Conservation (phyloP, 2,329 filamentous ascomycete genomes). For the Septoria petroselini region DNA sequence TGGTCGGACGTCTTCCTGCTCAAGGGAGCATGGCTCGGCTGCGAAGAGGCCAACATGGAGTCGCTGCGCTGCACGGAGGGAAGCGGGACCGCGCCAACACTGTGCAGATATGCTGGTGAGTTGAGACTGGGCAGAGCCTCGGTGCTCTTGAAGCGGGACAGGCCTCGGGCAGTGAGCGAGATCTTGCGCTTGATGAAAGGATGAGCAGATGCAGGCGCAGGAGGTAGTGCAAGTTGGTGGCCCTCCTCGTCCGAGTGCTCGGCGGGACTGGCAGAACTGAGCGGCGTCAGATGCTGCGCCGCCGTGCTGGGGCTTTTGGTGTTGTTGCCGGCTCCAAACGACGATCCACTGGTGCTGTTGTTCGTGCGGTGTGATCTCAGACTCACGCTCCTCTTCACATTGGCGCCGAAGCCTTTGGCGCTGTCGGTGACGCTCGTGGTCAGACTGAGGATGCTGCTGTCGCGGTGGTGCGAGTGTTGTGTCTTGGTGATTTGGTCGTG, state of each 20-base stretch:
- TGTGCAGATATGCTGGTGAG: slow-evolving; percentile 18
- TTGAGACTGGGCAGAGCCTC: slow-evolving; percentile 24
- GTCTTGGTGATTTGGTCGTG: slow-evolving; percentile 3
- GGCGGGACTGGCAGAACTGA: slow-evolving; percentile 19
- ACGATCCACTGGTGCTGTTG: slow-evolving; percentile 30
- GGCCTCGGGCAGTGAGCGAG: slow-evolving; percentile 25
- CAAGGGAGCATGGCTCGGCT: slow-evolving; percentile 16
- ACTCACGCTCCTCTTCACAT: slow-evolving; percentile 41
- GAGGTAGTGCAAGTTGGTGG: slow-evolving; percentile 4
- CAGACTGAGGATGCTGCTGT: slow-evolving; percentile 31
- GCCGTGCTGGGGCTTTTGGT: slow-evolving; percentile 7
- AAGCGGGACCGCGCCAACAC: slow-evolving; percentile 4
- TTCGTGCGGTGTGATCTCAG: slow-evolving; percentile 39
- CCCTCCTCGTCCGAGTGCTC: slow-evolving; percentile 15
- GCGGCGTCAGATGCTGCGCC: slow-evolving; percentile 14
- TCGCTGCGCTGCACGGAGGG: background rate
- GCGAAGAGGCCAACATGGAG: slow-evolving; percentile 23
- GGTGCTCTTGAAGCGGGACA: slow-evolving; percentile 27
- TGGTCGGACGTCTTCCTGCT: slow-evolving; percentile 19
- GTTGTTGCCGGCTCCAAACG: slow-evolving; percentile 12
- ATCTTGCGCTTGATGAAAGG: slow-evolving; percentile 22
- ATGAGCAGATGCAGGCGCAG: slow-evolving; percentile 6
- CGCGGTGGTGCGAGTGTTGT: slow-evolving; percentile 23
- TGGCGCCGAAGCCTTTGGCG: slow-evolving; percentile 39
- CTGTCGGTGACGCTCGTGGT: slow-evolving; percentile 38